Evolutionary conservation across 805 yeast species (phyloP), one percentile per base, ranked within the genome.

Genomic region (Kluyveromyces lactis): DNA sequence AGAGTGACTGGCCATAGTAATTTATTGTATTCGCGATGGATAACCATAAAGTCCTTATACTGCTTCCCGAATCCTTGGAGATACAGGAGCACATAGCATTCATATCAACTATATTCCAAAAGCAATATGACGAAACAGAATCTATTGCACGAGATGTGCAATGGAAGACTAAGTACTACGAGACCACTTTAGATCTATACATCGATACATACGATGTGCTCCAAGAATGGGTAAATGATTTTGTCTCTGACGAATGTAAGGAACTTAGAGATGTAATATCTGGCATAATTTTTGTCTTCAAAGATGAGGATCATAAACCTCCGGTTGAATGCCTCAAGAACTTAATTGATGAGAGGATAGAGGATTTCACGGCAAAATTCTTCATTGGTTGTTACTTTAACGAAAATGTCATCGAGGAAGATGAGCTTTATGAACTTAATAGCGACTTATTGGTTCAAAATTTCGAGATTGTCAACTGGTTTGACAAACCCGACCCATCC

Each of bases 191-290:
- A 12, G 63, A 58, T 18, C 43, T 60, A 0, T 55, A 63, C 40
- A 43, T 63, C 4, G 67, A 65, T 26, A 51, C 47, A 10, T 49
- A 40, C 26, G 50, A 45, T 5, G 36, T 38, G 15, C 32, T 57
- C 26, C 35, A 37, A 4, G 46, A 49, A 10, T 75, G 78, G 75
- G 18, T 38, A n/a, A 36, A 45, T 0, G 76, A 72, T 39, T 63
- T 73, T 41, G 11, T 27, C 3, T 37, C 48, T 1, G 56, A 53
- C 0, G 75, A 70, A 18, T 62, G 46, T 40, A 46, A 49, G 5
- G 75, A 67, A 30, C 53, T 73, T 26, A 53, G 75, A 26, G 65
- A 61, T 8, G 72, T 53, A 1, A 31, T 73, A 2, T 72, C 69
- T 24, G 78, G 78, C 1, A 39, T 72, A 9, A 56, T 73, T 2